Evolutionary conservation across 257 asterid genomes (phyloP), one percentile per base, ranked within the genome.

Genomic region (Thymus mandschuricus): DNA sequence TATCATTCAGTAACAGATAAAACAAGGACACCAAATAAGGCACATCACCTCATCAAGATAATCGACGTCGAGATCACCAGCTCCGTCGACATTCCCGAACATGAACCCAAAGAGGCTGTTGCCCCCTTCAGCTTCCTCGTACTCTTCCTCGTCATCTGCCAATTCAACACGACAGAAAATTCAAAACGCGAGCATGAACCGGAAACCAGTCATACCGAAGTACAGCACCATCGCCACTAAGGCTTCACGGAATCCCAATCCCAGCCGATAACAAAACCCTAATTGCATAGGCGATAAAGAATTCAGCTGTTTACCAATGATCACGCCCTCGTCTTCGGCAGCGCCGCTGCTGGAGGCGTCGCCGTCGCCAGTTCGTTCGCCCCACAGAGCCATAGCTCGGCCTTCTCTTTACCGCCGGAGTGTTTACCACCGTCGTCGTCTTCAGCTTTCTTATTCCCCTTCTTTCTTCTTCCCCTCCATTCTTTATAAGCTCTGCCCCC

Each of bases 11-110:
- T 6, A 48, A 7, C 10, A 41, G 30, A 27, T 8, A n/a, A 45
- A 10, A 48, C 27, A 38, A 13, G 1, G n/a, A 57, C 63, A 55
- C 8, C 41, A 55, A 49, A 61, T 51, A 56, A 64, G 68, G 67
- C 61, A 69, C 68, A 80, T 80, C 75, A 92, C 99, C 98, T 95
- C 91, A 50, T 95, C 99, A 69, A 95, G 99, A 84, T 95, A 95
- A 82, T 95, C 99, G 71, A 85, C 96, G 80, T 95, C 99, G 55
- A 95, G 98, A 83, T 92, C 98, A 55, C 99, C 99, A 38, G 99
- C 86, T 76, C 84, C 81, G 57, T 92, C 98, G 56, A 95, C 99
- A 79, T 95, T 92, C 33, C 99, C 99, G 66, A 95, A 95, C 98
- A 95, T 89, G 89, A 95, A 95, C 34, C 98, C 98, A 76, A 91